Base-by-base conservation (phyloP, 257 asterid species). In the Lithospermum erythrorhizon region DNA sequence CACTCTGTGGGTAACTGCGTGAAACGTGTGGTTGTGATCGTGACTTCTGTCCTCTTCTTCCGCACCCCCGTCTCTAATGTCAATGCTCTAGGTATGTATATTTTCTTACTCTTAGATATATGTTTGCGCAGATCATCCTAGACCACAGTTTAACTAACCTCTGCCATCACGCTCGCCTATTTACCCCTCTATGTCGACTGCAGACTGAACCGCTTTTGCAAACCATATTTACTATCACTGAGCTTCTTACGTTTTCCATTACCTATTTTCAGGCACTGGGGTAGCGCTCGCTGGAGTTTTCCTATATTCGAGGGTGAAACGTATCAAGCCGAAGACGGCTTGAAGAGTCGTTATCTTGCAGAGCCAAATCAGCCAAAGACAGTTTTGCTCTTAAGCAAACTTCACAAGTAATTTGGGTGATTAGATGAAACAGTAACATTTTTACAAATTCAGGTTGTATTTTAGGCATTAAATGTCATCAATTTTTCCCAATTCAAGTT, bases 1-100 rank as follows among this genome's bases (percentile, higher is more conserved):
- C 98, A 90, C 68, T 87, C 98, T 4, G 96, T 90, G 17, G 94
- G 90, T 53, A 90, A 90, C 80, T 87, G 95, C 48, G 95, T 85
- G 51, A 90, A 90, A 78, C 87, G 96, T 30, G 96, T 87, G 65
- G 98, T 85, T 61, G 96, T 87, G 61, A 90, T 90, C 11, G 96
- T 90, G 59, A 67, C 91, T 13, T 85, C 98, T 9, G 96, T 90
- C 59, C 73, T 90, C 71, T 85, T 90, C 85, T 87, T 90, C 82
- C 90, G 83, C 51, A 84, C 91, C 16, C 94, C 96, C 29, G 96
- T 90, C 63, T 80, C 89, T 30, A 75, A 79, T 24, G 61, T 87
- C 35, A 90, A 90, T 69, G 61, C 85, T 49, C 21, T 90, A 60
- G 98, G 98, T 87, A 83, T 14, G 98, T 87, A 83, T 14, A 60